Base-by-base conservation (phyloP, 257 asterid genomes). In the Cinchona pubescens region DNA sequence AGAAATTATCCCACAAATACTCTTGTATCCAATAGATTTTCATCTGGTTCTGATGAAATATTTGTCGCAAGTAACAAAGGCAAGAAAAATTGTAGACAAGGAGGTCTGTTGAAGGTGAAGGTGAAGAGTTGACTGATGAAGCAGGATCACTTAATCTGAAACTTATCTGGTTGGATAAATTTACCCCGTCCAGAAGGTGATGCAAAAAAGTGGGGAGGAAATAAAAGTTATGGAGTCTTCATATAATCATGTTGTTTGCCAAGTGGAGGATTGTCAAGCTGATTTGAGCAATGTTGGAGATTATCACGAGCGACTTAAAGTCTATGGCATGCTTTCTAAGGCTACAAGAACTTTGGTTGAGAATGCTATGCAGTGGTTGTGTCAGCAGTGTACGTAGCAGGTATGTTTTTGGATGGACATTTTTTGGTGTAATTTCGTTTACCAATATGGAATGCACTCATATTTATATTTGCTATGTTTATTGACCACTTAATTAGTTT, bases 331-430 rank as follows among this genome's bases (percentile, higher is more conserved):
- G 79, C 98, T 92, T 85, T 92, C 97, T 65, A 94, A 94, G 85
- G 92, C 96, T 69, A 80, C 86, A 13, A 69, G 79, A 71, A 94
- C 97, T 68, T 78, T 92, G 79, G 97, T 94, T 45, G 96, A 93
- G 76, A 85, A 83, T 71, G 86, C 88, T 35, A 70, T 88, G 94
- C 98, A 94, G 83, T 85, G 98, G 48, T 94, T 94, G 78, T 94
- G 98, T 85, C 98, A 94, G 79, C 98, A 92, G 78, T 91, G 98
- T n/a, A n/a, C n/a, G n/a, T 82, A 94, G 97, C 96, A 94, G 98
- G 98, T 94, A 77, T 46, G 75, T 67, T 25, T 68, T 67, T 29
- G 21, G 13, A 15, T 43, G 3, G 18, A 18, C 62, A 2, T n/a
- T n/a, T n/a, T n/a, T n/a, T n/a, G n/a, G 35, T 74, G 55, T 49